Conservation (phyloP, 345 rosid species). For the Dimocarpus longan region DNA sequence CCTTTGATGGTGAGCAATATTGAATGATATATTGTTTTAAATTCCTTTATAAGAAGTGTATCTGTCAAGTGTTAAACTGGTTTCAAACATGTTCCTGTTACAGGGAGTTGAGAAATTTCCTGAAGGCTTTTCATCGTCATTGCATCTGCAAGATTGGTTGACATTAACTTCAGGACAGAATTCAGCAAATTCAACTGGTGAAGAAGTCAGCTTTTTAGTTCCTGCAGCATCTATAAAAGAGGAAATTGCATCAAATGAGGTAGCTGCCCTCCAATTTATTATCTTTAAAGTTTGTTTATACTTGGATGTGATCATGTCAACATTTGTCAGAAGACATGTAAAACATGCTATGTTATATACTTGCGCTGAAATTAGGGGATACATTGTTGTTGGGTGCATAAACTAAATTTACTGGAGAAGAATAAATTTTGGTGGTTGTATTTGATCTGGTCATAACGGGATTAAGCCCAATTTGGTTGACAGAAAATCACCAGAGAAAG, state of each 20-base stretch:
- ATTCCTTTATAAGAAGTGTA: neutral
- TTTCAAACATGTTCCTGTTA: neutral
- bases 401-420: neutral
- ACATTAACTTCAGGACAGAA: neutral
- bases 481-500: neutral
- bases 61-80: neutral
- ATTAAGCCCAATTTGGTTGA: conserved; percentile 6
- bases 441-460: neutral
- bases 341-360: neutral
- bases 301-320: neutral
- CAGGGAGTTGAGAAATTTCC: conserved; percentile 17
- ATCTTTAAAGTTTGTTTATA: neutral
- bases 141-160: neutral
- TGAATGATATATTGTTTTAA: neutral
- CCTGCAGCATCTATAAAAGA: conserved; percentile 3
- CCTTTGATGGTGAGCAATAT: conserved; percentile 16
- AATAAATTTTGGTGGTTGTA: neutral
- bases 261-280: neutral
- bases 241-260: conserved; percentile 9
- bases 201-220: conserved; percentile 6
- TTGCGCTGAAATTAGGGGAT: neutral
- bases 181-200: neutral
- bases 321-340: neutral
- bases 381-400: neutral
- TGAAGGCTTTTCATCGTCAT: neutral